Conservation (phyloP, 495 filamentous ascomycete genomes). For the Gamarada debralockiae region DNA sequence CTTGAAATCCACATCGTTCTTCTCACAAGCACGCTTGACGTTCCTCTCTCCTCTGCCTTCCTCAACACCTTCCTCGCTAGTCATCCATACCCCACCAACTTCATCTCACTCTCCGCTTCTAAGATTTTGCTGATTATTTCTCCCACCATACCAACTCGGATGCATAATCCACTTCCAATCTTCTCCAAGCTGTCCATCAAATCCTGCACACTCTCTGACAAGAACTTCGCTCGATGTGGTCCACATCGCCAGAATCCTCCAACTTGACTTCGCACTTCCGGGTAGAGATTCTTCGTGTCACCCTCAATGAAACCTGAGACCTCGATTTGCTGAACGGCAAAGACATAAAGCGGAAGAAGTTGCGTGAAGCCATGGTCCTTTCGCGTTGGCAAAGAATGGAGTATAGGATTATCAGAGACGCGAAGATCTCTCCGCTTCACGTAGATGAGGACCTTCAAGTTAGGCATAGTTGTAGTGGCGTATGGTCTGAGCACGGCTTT, state of each 20-base stretch:
- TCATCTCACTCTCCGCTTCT: slow-evolving; percentile 27
- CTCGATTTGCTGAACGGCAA: slow-evolving; percentile 62
- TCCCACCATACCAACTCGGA: slow-evolving; percentile 55
- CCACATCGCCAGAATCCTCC: slow-evolving; percentile 65
- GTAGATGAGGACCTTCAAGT: slow-evolving; percentile 50
- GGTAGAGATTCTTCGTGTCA: slow-evolving; percentile 45
- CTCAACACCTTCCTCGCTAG: slow-evolving; percentile 58
- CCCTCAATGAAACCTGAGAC: slow-evolving; percentile 59
- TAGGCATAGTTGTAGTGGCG: slow-evolving; percentile 13
- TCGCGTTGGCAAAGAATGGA: slow-evolving; percentile 46
- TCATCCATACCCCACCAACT: slow-evolving; percentile 65
- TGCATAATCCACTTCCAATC: slow-evolving; percentile 52
- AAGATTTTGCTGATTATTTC: slow-evolving; percentile 52
- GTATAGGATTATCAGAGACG: slow-evolving; percentile 62
- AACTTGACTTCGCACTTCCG: slow-evolving; percentile 50
- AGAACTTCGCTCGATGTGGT: slow-evolving; percentile 61
- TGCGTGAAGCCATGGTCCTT: slow-evolving; percentile 54
- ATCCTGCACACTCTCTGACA: slow-evolving; percentile 65
- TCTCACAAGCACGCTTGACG: slow-evolving; percentile 42
- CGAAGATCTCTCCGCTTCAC: slow-evolving; percentile 65
- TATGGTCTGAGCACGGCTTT: too few species aligned
- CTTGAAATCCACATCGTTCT: slow-evolving; percentile 49
- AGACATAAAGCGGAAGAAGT: slow-evolving; percentile 61
- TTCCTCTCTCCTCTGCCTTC: slow-evolving; percentile 57
- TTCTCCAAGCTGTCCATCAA: slow-evolving; percentile 52